Base-by-base conservation (phyloP, 768 basidiomycete species). In the Kwoniella shandongensis region DNA sequence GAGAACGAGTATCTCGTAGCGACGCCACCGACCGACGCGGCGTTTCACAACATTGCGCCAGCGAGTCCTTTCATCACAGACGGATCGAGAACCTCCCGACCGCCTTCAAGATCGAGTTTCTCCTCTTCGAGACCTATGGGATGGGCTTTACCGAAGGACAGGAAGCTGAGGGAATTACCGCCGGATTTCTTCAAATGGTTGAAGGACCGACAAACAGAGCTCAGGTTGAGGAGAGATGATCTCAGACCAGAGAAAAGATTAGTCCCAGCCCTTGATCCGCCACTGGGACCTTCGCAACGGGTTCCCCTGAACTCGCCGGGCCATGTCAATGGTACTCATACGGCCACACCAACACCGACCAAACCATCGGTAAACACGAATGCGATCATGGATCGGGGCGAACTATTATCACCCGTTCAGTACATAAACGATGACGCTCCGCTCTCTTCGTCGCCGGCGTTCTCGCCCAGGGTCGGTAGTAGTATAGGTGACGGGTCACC, bases 1-100 rank as follows among this genome's bases (percentile, higher is more conserved):
- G 66, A 73, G 18, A 86, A 91, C 73, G 86, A 87, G 29, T 84
- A 84, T 36, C 80, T 89, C 74, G 80, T 93, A 7, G 85, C 88
- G 18, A 63, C 70, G 3, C 73, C 75, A 2, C 65, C 63, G 0
- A 35, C 35, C 3, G 69, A 69, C 25, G 65, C 72, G 6, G 70
- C 73, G 7, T 76, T 61, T 44, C 44, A 48, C 13, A 68, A 61
- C 45, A 18, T 66, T 11, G 39, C 50, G 22, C 41, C 61, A 26
- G 45, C 44, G 7, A 57, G 57, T 26, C 68, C 67, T 7, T 66
- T 64, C 50, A 50, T 62, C n/a, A 42, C 56, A n/a, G 72, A 60
- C 53, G 61, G 47, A 22, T 57, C 57, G 7, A 47, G 46, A 36
- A 51, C 17, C 27, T 68, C 61, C 7, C 52, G 58, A 26, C 66